Conservation (phyloP, 768 basidiomycete species). For the Mycena filopes region DNA sequence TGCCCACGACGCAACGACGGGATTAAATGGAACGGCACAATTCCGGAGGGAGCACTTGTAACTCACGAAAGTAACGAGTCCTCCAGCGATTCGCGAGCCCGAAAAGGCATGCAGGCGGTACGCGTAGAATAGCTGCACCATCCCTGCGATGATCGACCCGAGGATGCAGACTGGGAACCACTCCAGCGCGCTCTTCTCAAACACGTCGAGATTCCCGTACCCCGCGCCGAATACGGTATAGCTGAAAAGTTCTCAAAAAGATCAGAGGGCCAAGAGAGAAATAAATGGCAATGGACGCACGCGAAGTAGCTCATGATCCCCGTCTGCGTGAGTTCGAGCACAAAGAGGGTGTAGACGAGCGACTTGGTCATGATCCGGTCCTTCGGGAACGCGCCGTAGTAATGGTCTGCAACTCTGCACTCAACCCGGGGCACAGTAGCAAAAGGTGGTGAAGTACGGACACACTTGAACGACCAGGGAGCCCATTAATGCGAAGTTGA, state of each 20-base stretch:
- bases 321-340: slow-evolving; percentile 17
- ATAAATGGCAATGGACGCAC: neutral
- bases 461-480: slow-evolving; percentile 45
- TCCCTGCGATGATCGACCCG: slow-evolving; percentile 33
- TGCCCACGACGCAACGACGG: too few species aligned
- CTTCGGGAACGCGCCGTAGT: slow-evolving; percentile 44
- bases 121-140: slow-evolving; percentile 45
- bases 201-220: slow-evolving; percentile 20
- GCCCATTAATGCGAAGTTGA: slow-evolving; percentile 24
- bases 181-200: slow-evolving; percentile 36
- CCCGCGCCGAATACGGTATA: slow-evolving; percentile 29
- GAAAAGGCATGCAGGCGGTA: slow-evolving; percentile 42
- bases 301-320: slow-evolving; percentile 24
- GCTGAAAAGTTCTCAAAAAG: neutral
- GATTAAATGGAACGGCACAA: slow-evolving; percentile 7
- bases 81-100: slow-evolving; percentile 35
- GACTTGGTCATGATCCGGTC: slow-evolving; percentile 36
- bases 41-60: slow-evolving; percentile 6
- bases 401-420: slow-evolving; percentile 41
- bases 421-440: neutral
- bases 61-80: slow-evolving; percentile 38
- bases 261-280: neutral
- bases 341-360: slow-evolving; percentile 19
- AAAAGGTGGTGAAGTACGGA: slow-evolving; percentile 31
- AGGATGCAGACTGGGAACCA: slow-evolving; percentile 19